Evolutionary conservation across 2,329 filamentous ascomycete species (phyloP).

Genomic region (Ophidiomyces ophidiicola): DNA sequence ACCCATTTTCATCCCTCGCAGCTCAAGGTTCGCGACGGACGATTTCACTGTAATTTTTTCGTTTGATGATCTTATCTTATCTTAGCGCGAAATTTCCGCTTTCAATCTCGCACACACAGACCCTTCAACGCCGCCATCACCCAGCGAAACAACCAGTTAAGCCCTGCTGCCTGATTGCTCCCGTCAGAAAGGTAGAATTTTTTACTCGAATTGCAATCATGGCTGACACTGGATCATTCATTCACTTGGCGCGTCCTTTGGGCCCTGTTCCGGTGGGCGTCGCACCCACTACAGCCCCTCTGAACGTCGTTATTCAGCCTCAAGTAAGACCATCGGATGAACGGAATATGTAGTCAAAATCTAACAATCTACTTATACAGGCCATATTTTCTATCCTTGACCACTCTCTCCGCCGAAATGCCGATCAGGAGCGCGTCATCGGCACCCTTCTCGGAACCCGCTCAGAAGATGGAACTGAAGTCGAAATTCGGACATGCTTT

Average conservation of each 20-base stretch:
- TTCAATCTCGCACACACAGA: slow-evolving; percentile 18
- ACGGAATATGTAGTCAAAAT: not conserved
- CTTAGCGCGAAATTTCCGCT: slow-evolving; percentile 37
- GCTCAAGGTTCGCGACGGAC: no score
- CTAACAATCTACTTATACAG: slow-evolving; percentile 25
- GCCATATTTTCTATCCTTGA: slow-evolving; percentile 61
- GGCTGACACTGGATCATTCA: slow-evolving; percentile 74
- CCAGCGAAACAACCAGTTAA: not conserved
- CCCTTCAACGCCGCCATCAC: not conserved
- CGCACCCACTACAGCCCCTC: slow-evolving; percentile 75
- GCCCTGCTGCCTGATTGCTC: not conserved
- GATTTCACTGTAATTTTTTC: no score
- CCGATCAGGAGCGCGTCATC: slow-evolving; percentile 89
- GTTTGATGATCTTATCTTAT: slow-evolving; percentile 32
- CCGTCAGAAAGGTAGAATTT: slow-evolving; percentile 14
- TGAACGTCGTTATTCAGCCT: slow-evolving; percentile 88
- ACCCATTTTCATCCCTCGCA: no score
- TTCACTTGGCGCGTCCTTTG: slow-evolving; percentile 86
- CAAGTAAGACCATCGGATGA: slow-evolving; percentile 50
- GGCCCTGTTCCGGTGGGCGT: slow-evolving; percentile 68
- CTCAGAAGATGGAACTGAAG: slow-evolving; percentile 91
- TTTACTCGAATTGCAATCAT: slow-evolving; percentile 45
- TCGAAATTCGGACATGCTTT: slow-evolving; percentile 92
- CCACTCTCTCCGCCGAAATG: slow-evolving; percentile 83
- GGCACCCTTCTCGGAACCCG: slow-evolving; percentile 86